Evolutionary conservation across 108 stramenopile species (phyloP).

Genomic region (Skeletonema marinoi): DNA sequence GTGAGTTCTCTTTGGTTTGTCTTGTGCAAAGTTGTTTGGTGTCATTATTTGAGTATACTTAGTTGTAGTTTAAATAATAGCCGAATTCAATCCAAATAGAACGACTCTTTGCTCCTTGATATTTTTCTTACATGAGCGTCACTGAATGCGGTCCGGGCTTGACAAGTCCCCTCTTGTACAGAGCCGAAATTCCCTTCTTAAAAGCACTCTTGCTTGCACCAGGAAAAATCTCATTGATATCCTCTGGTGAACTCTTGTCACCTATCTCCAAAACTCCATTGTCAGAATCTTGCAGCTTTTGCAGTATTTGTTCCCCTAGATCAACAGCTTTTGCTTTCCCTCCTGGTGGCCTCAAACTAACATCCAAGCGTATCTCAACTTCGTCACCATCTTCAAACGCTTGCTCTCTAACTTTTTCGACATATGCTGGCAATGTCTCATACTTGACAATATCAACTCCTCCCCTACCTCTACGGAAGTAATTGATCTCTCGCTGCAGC

Average conservation of each 20-base stretch:
- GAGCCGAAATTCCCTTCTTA: constrained; percentile 64
- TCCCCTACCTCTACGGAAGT: constrained; percentile 68
- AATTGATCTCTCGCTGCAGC: constrained; percentile 74
- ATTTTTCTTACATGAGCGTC: constrained; percentile 31
- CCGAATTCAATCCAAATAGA: not conserved
- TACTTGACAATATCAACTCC: constrained; percentile 76
- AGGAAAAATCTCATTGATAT: constrained; percentile 71
- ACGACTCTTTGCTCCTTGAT: too few species aligned
- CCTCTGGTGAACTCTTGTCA: constrained; percentile 78
- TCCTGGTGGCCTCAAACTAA: constrained; percentile 69
- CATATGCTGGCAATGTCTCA: constrained; percentile 77
- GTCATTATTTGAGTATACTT: not conserved
- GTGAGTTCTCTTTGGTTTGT: not conserved
- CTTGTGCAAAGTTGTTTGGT: not conserved
- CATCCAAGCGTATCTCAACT: constrained; percentile 52
- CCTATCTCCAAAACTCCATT: constrained; percentile 59
- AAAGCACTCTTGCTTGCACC: constrained; percentile 59
- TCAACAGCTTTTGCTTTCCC: constrained; percentile 73
- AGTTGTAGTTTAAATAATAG: not conserved
- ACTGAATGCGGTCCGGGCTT: constrained; percentile 60
- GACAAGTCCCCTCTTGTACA: constrained; percentile 69
- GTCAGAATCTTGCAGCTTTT: constrained; percentile 47
- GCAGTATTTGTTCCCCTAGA: constrained; percentile 56
- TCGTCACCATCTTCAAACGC: constrained; percentile 50
- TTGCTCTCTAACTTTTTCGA: constrained; percentile 63